phyloP scores from a whole-genome alignment of 768 basidiomycete species.

The Pleurotus tuoliensis region DNA sequence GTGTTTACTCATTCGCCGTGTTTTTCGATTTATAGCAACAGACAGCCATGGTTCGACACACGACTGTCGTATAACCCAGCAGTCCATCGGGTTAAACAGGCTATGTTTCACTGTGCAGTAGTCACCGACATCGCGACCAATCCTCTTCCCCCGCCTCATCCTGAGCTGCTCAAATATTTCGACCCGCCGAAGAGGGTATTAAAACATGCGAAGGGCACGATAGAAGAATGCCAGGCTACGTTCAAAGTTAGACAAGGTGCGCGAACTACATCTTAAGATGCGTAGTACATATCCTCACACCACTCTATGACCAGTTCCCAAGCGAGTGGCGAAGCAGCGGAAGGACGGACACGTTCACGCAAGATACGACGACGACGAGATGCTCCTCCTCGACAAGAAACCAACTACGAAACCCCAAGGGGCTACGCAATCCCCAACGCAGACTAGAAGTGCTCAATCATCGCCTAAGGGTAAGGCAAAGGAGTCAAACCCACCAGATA shows the following conservation, averaged over 20 bases:
- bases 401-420: constrained; percentile 13
- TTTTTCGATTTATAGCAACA: constrained; percentile 38
- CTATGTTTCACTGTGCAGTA: constrained; percentile 84
- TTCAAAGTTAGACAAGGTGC: constrained; percentile 81
- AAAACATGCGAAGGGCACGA: constrained; percentile 51
- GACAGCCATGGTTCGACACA: constrained; percentile 73
- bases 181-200: constrained; percentile 68
- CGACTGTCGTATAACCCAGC: constrained; percentile 82
- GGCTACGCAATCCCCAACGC: constrained; percentile 13
- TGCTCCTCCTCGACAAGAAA: constrained; percentile 52
- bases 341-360: constrained; percentile 65
- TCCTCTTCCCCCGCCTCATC: constrained; percentile 83
- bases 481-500: constrained; percentile 29
- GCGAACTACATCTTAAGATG: constrained; percentile 11
- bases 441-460: constrained; percentile 12
- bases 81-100: constrained; percentile 89
- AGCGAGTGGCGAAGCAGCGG: constrained; percentile 49
- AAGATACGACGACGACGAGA: constrained; percentile 54
- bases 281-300: not conserved
- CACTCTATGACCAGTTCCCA: constrained; percentile 44
- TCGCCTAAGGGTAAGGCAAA: constrained; percentile 26
- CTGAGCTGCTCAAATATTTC: constrained; percentile 80
- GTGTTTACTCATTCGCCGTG: not conserved
- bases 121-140: constrained; percentile 67
- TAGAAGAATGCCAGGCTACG: constrained; percentile 55